A percentile compares a stretch with the other conserved stretches of the same genome.
These are phyloP conservation scores for Thermomyces lanuginosus DNA, from an alignment of 2,329 filamentous ascomycete species.

Conservation along the genomic window DNA sequence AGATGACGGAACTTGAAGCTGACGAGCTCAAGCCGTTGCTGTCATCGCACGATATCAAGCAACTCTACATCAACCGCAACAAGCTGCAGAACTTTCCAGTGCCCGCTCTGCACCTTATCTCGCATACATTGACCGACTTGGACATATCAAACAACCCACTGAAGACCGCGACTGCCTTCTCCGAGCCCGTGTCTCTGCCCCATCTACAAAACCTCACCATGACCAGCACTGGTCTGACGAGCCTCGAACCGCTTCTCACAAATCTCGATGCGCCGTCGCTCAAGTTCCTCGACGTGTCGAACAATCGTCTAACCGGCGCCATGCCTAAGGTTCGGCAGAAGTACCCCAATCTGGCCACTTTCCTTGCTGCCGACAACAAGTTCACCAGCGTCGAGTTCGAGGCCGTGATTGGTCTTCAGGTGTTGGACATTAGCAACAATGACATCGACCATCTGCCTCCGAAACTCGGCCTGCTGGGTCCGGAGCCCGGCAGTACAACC, in stretches of 20 bases:
- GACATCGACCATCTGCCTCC: slow-evolving; percentile 70
- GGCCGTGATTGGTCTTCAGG: slow-evolving; percentile 54
- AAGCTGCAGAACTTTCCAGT: slow-evolving; percentile 53
- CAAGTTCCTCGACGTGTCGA: slow-evolving; percentile 61
- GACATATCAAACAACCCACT: slow-evolving; percentile 63
- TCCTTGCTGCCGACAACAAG: slow-evolving; percentile 66
- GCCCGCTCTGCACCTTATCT: slow-evolving; percentile 51
- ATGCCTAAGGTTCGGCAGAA: slow-evolving; percentile 49
- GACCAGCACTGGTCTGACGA: slow-evolving; percentile 54
- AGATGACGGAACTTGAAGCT: slow-evolving; percentile 40
- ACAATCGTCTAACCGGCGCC: slow-evolving; percentile 56
- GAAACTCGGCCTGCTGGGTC: slow-evolving; percentile 59
- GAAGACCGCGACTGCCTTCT: slow-evolving; percentile 47
- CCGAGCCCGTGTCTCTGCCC: slow-evolving; percentile 51
- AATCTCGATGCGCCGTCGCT: slow-evolving; percentile 59
- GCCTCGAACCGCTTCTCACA: slow-evolving; percentile 47
- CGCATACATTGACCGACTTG: slow-evolving; percentile 52
- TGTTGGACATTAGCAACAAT: slow-evolving; percentile 70
- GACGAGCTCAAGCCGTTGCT: slow-evolving; percentile 30
- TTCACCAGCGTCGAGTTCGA: slow-evolving; percentile 58
- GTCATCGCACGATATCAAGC: slow-evolving; percentile 32
- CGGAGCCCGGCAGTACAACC: slow-evolving; percentile 27
- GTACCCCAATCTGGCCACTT: slow-evolving; percentile 54
- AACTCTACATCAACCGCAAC: slow-evolving; percentile 62
- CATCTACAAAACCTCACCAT: slow-evolving; percentile 64